Evolutionary conservation across 2,329 filamentous ascomycete species (phyloP), one percentile per base, ranked within the genome.

Genomic region (Pseudogymnoascus sp.): DNA sequence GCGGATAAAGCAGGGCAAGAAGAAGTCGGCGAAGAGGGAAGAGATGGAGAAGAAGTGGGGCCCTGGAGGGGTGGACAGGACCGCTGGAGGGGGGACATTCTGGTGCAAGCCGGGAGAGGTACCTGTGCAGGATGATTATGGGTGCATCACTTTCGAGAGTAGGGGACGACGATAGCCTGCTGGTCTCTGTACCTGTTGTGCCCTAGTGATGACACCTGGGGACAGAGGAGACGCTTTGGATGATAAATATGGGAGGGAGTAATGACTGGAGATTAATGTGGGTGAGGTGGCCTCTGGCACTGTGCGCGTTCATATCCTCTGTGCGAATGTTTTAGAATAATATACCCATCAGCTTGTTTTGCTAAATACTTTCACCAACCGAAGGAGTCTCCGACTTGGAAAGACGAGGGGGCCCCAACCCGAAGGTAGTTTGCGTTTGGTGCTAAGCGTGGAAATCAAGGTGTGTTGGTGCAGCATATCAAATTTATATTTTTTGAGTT

Each of bases 21-120:
- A 78, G 49, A 85, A 85, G 74, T 76, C 71, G 16, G 76, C 80
- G 68, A 77, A 79, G 67, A 73, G 82, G 11, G 59, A 75, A 64
- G 78, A 81, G 62, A 84, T 85, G 80, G 82, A 85, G 69, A 62
- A 67, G 23, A 22, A 11, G 5, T 49, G 42, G 59, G 59, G 49
- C 1, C 25, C 49, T 55, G 49, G 49, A 33, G 49, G 49, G 5
- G 49, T 55, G n/a, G 49, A 55, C 1, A 55, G 49, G 28, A 55
- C 49, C 2, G 49, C 49, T 0, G 49, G 49, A 19, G 49, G 45
- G 25, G 45, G 49, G n/a, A 2, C 28, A 7, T 55, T 33, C 49
- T 55, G 49, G 49, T 55, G 49, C 5, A 33, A 5, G 4, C 49
- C 8, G 5, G 49, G 49, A 4, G 49, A 55, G 28, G 49, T 55